Evolutionary conservation across 2,329 filamentous ascomycete species (phyloP), one percentile per base, ranked within the genome.

Genomic region (Pyricularia sp.): DNA sequence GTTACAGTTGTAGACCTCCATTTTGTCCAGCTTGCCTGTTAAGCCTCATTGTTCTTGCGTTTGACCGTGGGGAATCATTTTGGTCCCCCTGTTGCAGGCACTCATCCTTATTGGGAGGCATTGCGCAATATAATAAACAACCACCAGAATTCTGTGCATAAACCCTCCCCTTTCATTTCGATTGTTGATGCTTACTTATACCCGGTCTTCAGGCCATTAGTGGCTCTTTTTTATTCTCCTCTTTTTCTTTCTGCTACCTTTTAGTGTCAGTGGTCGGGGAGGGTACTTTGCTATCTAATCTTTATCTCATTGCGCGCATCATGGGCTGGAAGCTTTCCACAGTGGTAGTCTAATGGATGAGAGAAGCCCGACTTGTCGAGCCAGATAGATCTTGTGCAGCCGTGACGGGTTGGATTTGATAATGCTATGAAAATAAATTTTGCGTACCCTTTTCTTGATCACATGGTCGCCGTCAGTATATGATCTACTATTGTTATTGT

Each of bases 101-200:
- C 4, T 28, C 58, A 28, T 28, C 26, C 58, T n/a, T 61, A 14
- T 26, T 28, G 58, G 23, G 25, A 61, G 58, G 69, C 72, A 71
- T 71, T 69, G 72, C 71, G 72, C 70, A 69, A 72, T 70, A 30
- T 58, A 36, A 30, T 63, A 66, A n/a, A 58, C 30, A 61, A 33
- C 14, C 58, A 23, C 31, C 10, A 50, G 25, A 33, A 26, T 3
- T 4, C 26, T 9, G 28, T 25, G 55, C 28, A 50, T 26, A 71
- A 30, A 72, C 76, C 73, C 74, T 76, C 73, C 75, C 73, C 74
- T 74, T 78, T 78, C 73, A 72, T 76, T 78, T 78, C 76, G 73
- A 26, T 75, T 75, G 71, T 75, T 76, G 42, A 55, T 74, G 75
- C 77, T 77, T 72, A 77, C 79, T 81, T 68, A 81, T 81, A 81